Evolutionary conservation across 2,329 filamentous ascomycete species (phyloP).

Genomic region (Trichoderma asperellum): DNA sequence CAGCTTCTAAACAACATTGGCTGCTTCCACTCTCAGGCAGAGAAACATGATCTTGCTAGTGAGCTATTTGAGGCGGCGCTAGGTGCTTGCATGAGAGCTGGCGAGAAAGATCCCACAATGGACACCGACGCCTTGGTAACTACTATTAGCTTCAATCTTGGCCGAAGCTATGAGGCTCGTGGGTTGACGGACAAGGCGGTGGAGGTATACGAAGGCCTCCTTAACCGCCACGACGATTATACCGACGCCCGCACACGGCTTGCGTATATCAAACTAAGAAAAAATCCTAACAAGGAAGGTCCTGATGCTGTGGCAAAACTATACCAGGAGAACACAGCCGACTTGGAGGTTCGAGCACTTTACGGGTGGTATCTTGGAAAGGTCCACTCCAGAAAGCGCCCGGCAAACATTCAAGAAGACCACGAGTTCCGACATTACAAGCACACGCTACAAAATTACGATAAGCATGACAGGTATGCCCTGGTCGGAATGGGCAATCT

Average conservation of each 20-base stretch:
- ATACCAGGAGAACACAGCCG: conserved; percentile 79
- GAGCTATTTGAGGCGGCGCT: conserved; percentile 92
- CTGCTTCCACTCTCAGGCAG: conserved; percentile 89
- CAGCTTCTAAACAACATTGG: conserved; percentile 97
- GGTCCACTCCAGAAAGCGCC: conserved; percentile 75
- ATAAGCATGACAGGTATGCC: conserved; percentile 98
- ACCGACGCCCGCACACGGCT: conserved; percentile 87
- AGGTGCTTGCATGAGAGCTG: conserved; percentile 81
- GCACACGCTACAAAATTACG: conserved; percentile 88
- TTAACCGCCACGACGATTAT: conserved; percentile 87
- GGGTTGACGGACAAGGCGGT: conserved; percentile 80
- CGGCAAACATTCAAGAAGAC: conserved; percentile 81
- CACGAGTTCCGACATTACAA: conserved; percentile 94
- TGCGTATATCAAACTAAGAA: conserved; percentile 85
- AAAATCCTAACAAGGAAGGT: conserved; percentile 81
- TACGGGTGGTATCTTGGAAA: conserved; percentile 96
- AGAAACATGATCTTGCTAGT: conserved; percentile 78
- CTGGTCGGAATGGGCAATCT: conserved; percentile 97
- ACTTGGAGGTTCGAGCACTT: conserved; percentile 88
- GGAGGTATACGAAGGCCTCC: conserved; percentile 83
- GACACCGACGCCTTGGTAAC: conserved; percentile 93
- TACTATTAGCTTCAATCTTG: conserved; percentile 96
- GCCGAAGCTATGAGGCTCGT: conserved; percentile 86
- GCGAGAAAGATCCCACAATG: conserved; percentile 71
- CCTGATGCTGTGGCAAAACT: conserved; percentile 84